Evolutionary conservation across 805 yeast species (phyloP), one percentile per base, ranked within the genome.

Genomic region (Kurtzmaniella fragi): DNA sequence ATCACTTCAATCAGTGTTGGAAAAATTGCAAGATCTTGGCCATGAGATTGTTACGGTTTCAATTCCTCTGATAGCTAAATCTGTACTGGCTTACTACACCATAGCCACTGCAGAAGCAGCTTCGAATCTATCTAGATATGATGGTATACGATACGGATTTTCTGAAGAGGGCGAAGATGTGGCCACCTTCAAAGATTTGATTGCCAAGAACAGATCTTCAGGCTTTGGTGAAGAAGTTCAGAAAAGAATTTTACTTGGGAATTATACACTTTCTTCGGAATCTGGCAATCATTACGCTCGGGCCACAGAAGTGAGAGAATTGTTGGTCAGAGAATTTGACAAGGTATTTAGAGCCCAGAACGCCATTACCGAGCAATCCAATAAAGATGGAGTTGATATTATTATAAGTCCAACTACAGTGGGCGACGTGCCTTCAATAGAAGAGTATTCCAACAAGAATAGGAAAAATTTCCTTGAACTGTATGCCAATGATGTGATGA

Each of bases 81-180:
- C 90, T 17, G 61, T 93, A 13, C 89, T 95, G 20, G 77, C 88
- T 0, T 93, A 93, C 59, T 91, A 85, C 56, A 84, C 96, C 0
- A 50, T 95, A 28, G 90, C 93, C 2, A 84, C 96, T 0, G 84
- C 96, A 0, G 99, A 93, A 54, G 98, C 97, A 0, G 82, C 95
- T 1, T 91, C 98, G 0, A 93, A 93, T 54, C 70, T 93, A 35
- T 77, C 96, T 1, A 70, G 97, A 26, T 93, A 75, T 54, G 99
- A 93, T 60, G 99, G 99, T 2, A 66, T 90, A 15, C 69, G 97
- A 40, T 93, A 82, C 55, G 98, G 98, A 0, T 60, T 53, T 40
- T 66, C 84, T 29, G 67, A 73, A 1, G 58, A 29, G 10, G 44
- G 31, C 7, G 32, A 16, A n/a, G 32, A 16, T 11, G 25, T 27